A percentile compares a stretch with the other conserved stretches of the same genome.
phyloP scores from a whole-genome alignment of 2,329 filamentous ascomycete species.

The Hypoxylon sp. region DNA sequence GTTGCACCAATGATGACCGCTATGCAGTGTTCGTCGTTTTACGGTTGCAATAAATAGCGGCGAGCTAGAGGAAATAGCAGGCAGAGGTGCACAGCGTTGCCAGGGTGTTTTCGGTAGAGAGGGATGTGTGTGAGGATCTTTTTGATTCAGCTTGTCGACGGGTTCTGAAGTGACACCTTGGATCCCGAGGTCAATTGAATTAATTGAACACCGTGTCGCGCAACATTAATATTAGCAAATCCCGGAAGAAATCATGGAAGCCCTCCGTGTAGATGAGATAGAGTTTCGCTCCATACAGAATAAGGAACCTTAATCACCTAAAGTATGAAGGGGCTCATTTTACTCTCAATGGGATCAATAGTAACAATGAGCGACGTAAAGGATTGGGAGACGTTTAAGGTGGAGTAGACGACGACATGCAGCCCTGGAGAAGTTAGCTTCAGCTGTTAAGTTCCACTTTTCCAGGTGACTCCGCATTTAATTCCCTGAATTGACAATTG shows the following conservation, averaged over 20 bases:
- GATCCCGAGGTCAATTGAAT: constrained; percentile 39
- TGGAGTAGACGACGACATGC: constrained; percentile 24
- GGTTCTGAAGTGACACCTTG: constrained; percentile 31
- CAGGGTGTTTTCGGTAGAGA: constrained; percentile 37
- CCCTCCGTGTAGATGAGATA: constrained; percentile 8
- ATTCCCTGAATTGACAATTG: neutral
- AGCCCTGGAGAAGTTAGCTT: constrained; percentile 9
- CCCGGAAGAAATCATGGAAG: constrained; percentile 11
- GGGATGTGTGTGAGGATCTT: constrained; percentile 6
- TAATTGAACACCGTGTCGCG: constrained; percentile 40
- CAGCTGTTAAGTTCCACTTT: constrained; percentile 9
- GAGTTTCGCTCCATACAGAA: constrained; percentile 18
- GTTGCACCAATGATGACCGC: constrained; percentile 47
- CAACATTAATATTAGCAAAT: constrained; percentile 31
- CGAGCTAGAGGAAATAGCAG: constrained; percentile 21
- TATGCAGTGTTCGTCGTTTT: constrained; percentile 31
- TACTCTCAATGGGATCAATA: constrained; percentile 8
- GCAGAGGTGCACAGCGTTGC: constrained; percentile 39
- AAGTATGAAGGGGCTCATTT: constrained; percentile 15
- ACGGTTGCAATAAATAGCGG: constrained; percentile 40
- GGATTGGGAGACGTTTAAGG: constrained; percentile 7
- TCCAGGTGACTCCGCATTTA: neutral
- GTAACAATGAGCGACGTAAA: constrained; percentile 11
- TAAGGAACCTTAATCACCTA: constrained; percentile 4
- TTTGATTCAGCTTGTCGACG: constrained; percentile 3